Percentiles rank a stretch among this genome's conserved stretches.
Evolutionary conservation across 164 flowering plant genomes (phyloP).

Genomic region (Cinnamomum chago): DNA sequence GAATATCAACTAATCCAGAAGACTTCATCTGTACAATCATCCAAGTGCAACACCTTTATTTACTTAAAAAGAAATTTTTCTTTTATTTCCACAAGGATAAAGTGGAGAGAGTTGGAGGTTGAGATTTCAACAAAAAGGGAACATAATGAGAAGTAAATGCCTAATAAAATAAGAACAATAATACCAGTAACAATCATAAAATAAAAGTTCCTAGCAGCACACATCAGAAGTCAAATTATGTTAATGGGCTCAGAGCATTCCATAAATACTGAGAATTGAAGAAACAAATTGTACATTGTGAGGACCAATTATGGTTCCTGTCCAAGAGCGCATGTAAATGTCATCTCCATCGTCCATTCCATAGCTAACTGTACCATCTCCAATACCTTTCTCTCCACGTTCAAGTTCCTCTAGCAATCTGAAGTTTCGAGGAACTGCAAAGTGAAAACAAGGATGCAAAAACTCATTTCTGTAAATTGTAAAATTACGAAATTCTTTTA

Average conservation of each 20-base stretch:
- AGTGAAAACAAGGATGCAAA: background rate
- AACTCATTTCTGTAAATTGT: background rate
- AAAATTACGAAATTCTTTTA: background rate
- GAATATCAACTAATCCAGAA: too few species aligned
- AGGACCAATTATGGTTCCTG: slow-evolving; percentile 21
- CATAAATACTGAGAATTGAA: background rate
- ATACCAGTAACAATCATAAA: too few species aligned
- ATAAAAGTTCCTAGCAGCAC: background rate
- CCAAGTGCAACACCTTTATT: too few species aligned
- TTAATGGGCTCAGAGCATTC: background rate
- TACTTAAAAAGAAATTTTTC: too few species aligned
- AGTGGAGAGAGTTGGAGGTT: too few species aligned
- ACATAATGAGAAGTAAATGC: too few species aligned
- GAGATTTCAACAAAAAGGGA: too few species aligned
- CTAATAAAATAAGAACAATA: too few species aligned
- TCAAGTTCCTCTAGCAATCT: slow-evolving; percentile 23
- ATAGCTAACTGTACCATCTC: slow-evolving; percentile 24
- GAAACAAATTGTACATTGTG: slow-evolving; percentile 11
- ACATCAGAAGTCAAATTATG: background rate
- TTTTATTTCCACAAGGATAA: too few species aligned
- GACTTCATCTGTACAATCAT: too few species aligned
- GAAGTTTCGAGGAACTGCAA: slow-evolving; percentile 21
- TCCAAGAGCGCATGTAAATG: slow-evolving; percentile 21
- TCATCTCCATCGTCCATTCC: slow-evolving; percentile 24
- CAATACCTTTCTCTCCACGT: slow-evolving; percentile 22